Evolutionary conservation across 495 filamentous ascomycete genomes (phyloP).

Genomic region (Letharia columbiana): DNA sequence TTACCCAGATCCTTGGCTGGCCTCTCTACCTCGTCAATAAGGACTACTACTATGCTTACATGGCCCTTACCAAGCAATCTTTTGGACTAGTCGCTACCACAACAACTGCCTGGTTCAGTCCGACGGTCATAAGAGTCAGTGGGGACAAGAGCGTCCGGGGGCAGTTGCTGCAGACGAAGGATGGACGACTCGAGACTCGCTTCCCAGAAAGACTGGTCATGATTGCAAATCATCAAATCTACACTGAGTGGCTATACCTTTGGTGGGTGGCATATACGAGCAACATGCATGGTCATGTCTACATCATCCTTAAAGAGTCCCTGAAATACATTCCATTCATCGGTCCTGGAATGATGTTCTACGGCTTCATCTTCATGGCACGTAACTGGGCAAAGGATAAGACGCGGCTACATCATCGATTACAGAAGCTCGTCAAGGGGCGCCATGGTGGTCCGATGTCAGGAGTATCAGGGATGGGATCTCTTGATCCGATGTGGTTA

Average conservation of each 20-base stretch:
- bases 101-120: constrained; percentile 54
- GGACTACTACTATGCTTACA: constrained; percentile 52
- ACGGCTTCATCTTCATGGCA: constrained; percentile 62
- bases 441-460: constrained; percentile 43
- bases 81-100: constrained; percentile 53
- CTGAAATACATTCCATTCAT: constrained; percentile 57
- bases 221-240: constrained; percentile 63
- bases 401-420: constrained; percentile 47
- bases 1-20: constrained; percentile 47
- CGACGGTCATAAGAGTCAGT: constrained; percentile 51
- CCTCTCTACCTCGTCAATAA: constrained; percentile 55
- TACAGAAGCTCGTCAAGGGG: constrained; percentile 48
- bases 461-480: constrained; percentile 35
- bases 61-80: constrained; percentile 57
- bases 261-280: constrained; percentile 63
- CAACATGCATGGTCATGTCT: constrained; percentile 58
- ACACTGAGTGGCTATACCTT: constrained; percentile 64
- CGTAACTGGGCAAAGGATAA: constrained; percentile 60
- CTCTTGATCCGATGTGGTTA: constrained; percentile 55
- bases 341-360: constrained; percentile 60
- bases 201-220: constrained; percentile 56
- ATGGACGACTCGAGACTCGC: constrained; percentile 46
- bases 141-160: constrained; percentile 52
- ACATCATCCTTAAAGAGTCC: constrained; percentile 61
- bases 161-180: constrained; percentile 44